Percentiles rank a stretch among this genome's conserved stretches.
Evolutionary conservation across 352 stramenopile species (phyloP).

Genomic region (Phytophthora hybrid): DNA sequence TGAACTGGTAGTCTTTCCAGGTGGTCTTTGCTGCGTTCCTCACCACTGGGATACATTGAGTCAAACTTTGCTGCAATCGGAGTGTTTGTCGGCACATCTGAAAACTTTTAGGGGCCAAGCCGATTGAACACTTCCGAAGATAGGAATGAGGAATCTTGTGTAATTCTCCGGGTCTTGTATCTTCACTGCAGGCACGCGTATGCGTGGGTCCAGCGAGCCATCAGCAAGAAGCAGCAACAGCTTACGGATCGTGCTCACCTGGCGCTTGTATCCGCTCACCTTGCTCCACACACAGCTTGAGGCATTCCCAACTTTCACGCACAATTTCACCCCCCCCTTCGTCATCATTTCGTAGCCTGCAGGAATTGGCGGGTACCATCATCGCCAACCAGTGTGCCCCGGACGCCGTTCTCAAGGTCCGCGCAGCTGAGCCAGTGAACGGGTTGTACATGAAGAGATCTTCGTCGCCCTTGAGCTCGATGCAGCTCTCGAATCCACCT

Average conservation of each 20-base stretch:
- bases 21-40: constrained; percentile 32
- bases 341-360: constrained; percentile 47
- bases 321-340: constrained; percentile 27
- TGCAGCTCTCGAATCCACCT: constrained; percentile 37
- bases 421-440: constrained; percentile 53
- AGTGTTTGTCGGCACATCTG: constrained; percentile 25
- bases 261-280: constrained; percentile 32
- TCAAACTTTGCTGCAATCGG: constrained; percentile 22
- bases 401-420: constrained; percentile 48
- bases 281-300: constrained; percentile 60
- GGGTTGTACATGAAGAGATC: constrained; percentile 79
- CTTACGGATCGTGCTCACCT: constrained; percentile 36
- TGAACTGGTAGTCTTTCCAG: constrained; percentile 66
- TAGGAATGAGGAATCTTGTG: constrained; percentile 20
- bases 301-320: constrained; percentile 31
- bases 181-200: constrained; percentile 29
- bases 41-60: constrained; percentile 13
- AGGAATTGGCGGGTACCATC: constrained; percentile 48
- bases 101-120: constrained; percentile 27
- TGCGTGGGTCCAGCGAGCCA: constrained; percentile 25
- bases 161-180: constrained; percentile 22
- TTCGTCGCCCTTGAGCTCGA: constrained; percentile 42
- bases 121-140: constrained; percentile 21
- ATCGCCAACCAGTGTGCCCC: constrained; percentile 50
- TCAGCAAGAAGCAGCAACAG: constrained; percentile 35